These are phyloP conservation scores for Gaeumannomyces sp. DNA, from an alignment of 2,329 filamentous ascomycete genomes.

Conservation along the genomic window DNA sequence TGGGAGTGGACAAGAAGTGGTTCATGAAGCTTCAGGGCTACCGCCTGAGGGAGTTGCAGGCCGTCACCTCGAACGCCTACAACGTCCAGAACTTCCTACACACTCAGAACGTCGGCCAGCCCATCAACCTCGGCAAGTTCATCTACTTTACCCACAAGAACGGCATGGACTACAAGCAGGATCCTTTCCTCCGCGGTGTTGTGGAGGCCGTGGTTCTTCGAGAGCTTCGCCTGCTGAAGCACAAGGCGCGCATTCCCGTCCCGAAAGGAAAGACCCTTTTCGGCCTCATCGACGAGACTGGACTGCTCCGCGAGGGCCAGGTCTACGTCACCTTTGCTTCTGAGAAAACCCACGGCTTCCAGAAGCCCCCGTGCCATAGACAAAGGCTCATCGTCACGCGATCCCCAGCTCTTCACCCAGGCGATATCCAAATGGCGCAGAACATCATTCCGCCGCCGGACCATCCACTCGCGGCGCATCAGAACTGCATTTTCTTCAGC, in stretches of 20 bases:
- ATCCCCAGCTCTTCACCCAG: slow-evolving; percentile 76
- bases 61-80: slow-evolving; percentile 48
- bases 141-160: slow-evolving; percentile 53
- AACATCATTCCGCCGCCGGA: slow-evolving; percentile 53
- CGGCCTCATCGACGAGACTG: slow-evolving; percentile 79
- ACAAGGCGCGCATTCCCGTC: slow-evolving; percentile 70
- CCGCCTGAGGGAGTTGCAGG: slow-evolving; percentile 54
- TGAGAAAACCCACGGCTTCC: slow-evolving; percentile 15
- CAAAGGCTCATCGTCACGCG: slow-evolving; percentile 60
- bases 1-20: slow-evolving; percentile 50
- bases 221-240: slow-evolving; percentile 68
- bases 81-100: slow-evolving; percentile 64
- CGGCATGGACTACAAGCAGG: slow-evolving; percentile 58
- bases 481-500: slow-evolving; percentile 76
- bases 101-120: slow-evolving; percentile 52
- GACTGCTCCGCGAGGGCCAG: slow-evolving; percentile 57
- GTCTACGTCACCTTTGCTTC: slow-evolving; percentile 51
- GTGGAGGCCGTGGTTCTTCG: slow-evolving; percentile 66
- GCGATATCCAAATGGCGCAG: slow-evolving; percentile 64
- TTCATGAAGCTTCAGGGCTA: slow-evolving; percentile 60
- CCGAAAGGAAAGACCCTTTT: slow-evolving; percentile 67
- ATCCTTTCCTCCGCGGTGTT: slow-evolving; percentile 62
- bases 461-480: slow-evolving; percentile 55
- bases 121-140: slow-evolving; percentile 54
- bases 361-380: slow-evolving; percentile 18